These are phyloP conservation scores for Erodium texanum DNA, from an alignment of 441 rosid genomes.

Conservation along the genomic window DNA sequence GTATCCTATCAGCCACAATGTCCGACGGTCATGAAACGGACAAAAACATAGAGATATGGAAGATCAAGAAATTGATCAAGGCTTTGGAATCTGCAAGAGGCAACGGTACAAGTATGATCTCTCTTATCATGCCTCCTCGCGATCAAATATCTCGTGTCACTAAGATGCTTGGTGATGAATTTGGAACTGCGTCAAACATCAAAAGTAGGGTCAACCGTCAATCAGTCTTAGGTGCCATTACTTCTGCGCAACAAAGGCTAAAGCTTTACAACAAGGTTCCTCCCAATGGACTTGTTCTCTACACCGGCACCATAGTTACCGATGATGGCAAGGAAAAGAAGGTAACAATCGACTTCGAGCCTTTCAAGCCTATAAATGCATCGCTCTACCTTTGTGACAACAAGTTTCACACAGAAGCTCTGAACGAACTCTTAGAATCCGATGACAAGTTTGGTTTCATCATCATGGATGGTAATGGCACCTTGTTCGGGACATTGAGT, in stretches of 20 bases:
- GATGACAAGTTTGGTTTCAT: too few relatives aligned
- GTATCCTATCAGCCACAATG: constrained; percentile 27
- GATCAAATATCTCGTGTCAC: constrained; percentile 78
- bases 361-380: constrained; percentile 76
- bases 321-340: constrained; percentile 90
- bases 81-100: constrained; percentile 77
- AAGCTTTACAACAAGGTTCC: constrained; percentile 82
- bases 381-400: constrained; percentile 23
- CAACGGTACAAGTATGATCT: constrained; percentile 83
- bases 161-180: constrained; percentile 83
- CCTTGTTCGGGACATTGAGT: constrained; percentile 69
- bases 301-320: constrained; percentile 70
- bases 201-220: constrained; percentile 43
- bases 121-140: constrained; percentile 85
- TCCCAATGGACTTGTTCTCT: constrained; percentile 72
- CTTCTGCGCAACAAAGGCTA: constrained; percentile 81
- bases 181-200: constrained; percentile 52
- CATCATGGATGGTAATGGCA: constrained; percentile 87
- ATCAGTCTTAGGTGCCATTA: constrained; percentile 74
- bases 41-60: constrained; percentile 82
- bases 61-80: constrained; percentile 68
- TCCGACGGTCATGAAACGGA: constrained; percentile 64
- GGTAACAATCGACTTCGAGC: constrained; percentile 82
- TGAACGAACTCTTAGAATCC: constrained; percentile 67
- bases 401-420: too few relatives aligned